These are phyloP conservation scores for Dovyalis caffra DNA, from an alignment of 345 rosid species.

Conservation along the genomic window DNA sequence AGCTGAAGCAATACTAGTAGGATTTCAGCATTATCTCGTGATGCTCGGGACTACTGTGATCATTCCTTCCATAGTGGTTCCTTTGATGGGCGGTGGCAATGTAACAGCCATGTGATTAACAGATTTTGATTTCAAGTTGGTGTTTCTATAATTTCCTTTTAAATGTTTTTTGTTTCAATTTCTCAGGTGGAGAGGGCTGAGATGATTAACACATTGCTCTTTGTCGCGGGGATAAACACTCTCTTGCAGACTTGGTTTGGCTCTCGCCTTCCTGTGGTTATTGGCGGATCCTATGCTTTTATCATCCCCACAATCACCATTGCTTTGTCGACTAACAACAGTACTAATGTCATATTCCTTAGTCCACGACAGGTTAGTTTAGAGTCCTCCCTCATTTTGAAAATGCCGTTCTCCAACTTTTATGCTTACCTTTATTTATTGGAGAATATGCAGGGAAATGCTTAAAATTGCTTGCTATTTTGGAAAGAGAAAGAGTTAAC, in stretches of 20 bases:
- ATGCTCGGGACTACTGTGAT: conserved; percentile 86
- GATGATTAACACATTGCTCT: conserved; percentile 65
- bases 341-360: conserved; percentile 21
- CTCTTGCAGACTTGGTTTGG: conserved; percentile 71
- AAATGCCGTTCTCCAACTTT: background rate
- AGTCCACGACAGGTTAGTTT: conserved; percentile 55
- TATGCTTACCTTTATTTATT: background rate
- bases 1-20: conserved; percentile 66
- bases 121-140: background rate
- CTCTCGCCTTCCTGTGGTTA: conserved; percentile 76
- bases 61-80: conserved; percentile 64
- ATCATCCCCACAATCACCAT: conserved; percentile 68
- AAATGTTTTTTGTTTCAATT: conserved; percentile 2
- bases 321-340: conserved; percentile 44
- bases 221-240: conserved; percentile 79
- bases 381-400: background rate
- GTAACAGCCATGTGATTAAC: conserved; percentile 34
- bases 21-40: conserved; percentile 91
- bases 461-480: background rate
- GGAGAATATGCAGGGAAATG: background rate
- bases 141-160: background rate
- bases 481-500: background rate
- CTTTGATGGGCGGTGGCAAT: conserved; percentile 82
- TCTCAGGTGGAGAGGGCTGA: conserved; percentile 76
- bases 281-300: conserved; percentile 75